Conservation (phyloP, 1,139 yeast genomes). For the Debaryomycetaceae sp. region DNA sequence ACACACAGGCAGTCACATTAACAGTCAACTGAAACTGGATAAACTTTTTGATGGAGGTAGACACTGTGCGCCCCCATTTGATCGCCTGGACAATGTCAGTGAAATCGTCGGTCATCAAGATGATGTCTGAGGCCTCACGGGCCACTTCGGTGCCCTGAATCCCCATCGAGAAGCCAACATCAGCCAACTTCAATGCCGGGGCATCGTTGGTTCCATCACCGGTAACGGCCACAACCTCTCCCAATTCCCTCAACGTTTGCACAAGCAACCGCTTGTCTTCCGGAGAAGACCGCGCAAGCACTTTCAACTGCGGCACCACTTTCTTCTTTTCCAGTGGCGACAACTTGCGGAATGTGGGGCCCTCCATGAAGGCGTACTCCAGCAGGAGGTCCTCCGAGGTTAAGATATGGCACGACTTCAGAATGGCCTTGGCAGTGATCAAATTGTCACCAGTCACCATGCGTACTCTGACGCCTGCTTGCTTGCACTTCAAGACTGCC, state of each 20-base stretch:
- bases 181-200: slow-evolving; percentile 88
- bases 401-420: slow-evolving; percentile 79
- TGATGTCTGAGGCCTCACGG: slow-evolving; percentile 91
- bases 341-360: slow-evolving; percentile 78
- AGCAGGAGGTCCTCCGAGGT: slow-evolving; percentile 48
- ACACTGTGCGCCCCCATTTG: slow-evolving; percentile 98
- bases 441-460: slow-evolving; percentile 98
- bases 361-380: slow-evolving; percentile 78
- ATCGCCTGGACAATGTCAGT: slow-evolving; percentile 96
- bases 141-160: slow-evolving; percentile 93
- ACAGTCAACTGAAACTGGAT: slow-evolving; percentile 96
- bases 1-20: slow-evolving; percentile 87
- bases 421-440: slow-evolving; percentile 86
- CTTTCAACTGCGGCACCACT: slow-evolving; percentile 70
- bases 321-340: slow-evolving; percentile 50
- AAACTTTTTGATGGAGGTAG: slow-evolving; percentile 89
- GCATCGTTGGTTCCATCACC: slow-evolving; percentile 99
- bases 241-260: slow-evolving; percentile 70
- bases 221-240: slow-evolving; percentile 96
- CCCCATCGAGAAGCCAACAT: slow-evolving; percentile 94
- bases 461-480: slow-evolving; percentile 90
- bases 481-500: slow-evolving; percentile 79
- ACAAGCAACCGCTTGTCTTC: slow-evolving; percentile 90
- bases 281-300: slow-evolving; percentile 91
- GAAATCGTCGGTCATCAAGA: slow-evolving; percentile 92